phyloP scores from a whole-genome alignment of 805 yeast genomes.

The Pichia paraexigua region DNA sequence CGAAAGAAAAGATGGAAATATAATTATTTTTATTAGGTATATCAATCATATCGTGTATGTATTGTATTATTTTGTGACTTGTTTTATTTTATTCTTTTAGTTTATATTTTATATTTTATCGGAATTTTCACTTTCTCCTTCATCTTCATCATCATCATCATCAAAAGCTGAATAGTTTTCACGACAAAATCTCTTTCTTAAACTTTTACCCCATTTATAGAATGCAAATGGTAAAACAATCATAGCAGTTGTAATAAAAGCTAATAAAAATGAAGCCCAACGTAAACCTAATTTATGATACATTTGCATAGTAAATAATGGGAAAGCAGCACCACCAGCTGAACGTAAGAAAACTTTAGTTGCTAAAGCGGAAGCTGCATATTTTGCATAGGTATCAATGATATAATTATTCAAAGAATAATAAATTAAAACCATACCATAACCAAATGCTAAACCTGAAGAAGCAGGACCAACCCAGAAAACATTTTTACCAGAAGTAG shows the following conservation, averaged over 20 bases:
- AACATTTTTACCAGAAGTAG: slow-evolving; percentile 60
- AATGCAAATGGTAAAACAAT: slow-evolving; percentile 63
- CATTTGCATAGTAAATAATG: slow-evolving; percentile 76
- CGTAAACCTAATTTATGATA: slow-evolving; percentile 63
- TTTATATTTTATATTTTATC: background rate
- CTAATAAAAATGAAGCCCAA: slow-evolving; percentile 77
- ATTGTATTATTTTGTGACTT: background rate
- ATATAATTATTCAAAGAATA: slow-evolving; percentile 68
- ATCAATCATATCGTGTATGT: too few species aligned
- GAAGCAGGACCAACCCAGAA: slow-evolving; percentile 62
- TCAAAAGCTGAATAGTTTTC: slow-evolving; percentile 45
- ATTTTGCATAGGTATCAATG: slow-evolving; percentile 80
- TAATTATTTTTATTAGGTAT: too few species aligned
- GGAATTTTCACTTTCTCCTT: background rate
- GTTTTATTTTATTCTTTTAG: background rate
- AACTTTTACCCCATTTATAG: slow-evolving; percentile 53
- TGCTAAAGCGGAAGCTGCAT: slow-evolving; percentile 74
- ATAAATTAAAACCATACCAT: slow-evolving; percentile 53
- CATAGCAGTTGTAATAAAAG: slow-evolving; percentile 74
- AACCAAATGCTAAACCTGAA: slow-evolving; percentile 52
- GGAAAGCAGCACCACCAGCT: slow-evolving; percentile 85
- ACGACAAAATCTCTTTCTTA: slow-evolving; percentile 60
- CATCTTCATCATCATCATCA: slow-evolving; percentile 13
- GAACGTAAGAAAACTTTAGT: slow-evolving; percentile 74
- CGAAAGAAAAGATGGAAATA: too few species aligned